These are phyloP conservation scores for Aspergillus bridgeri DNA, from an alignment of 495 filamentous ascomycete species.

Conservation along the genomic window DNA sequence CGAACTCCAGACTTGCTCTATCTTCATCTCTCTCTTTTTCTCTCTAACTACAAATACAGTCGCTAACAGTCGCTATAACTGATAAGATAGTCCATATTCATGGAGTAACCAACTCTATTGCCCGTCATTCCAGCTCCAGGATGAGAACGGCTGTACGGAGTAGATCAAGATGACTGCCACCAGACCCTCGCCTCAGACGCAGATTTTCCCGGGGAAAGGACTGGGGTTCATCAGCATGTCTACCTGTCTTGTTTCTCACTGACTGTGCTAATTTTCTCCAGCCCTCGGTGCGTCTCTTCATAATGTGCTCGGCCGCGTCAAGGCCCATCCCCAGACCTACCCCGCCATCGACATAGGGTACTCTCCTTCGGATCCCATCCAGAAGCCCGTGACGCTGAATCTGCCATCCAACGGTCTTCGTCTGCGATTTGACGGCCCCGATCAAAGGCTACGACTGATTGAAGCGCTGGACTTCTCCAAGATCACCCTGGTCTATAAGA, in stretches of 20 bases:
- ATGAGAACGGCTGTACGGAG: conserved; percentile 18
- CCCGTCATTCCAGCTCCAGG: conserved; percentile 11
- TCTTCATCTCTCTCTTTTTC: background rate
- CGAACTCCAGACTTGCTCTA: too few relatives aligned
- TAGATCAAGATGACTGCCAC: conserved; percentile 44
- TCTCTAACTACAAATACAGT: background rate
- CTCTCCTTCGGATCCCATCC: conserved; percentile 64
- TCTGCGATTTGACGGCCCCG: conserved; percentile 87
- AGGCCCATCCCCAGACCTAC: conserved; percentile 76
- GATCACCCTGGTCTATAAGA: conserved; percentile 75
- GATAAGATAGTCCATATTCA: background rate
- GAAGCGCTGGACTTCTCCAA: conserved; percentile 92
- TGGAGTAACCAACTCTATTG: conserved; percentile 3
- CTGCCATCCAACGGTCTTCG: conserved; percentile 84
- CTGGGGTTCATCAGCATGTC: conserved; percentile 73
- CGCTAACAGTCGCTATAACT: too few relatives aligned
- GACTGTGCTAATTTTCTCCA: conserved; percentile 36
- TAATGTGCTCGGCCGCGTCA: conserved; percentile 78
- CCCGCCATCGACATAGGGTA: conserved; percentile 80
- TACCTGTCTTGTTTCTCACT: background rate
- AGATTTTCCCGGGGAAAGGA: conserved; percentile 71
- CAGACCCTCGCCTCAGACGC: conserved; percentile 48
- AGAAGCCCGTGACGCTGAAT: conserved; percentile 64
- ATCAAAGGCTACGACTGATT: conserved; percentile 86
- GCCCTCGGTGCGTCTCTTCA: conserved; percentile 87